Base-by-base conservation (phyloP, 345 rosid species). In the Orychophragmus violaceus region DNA sequence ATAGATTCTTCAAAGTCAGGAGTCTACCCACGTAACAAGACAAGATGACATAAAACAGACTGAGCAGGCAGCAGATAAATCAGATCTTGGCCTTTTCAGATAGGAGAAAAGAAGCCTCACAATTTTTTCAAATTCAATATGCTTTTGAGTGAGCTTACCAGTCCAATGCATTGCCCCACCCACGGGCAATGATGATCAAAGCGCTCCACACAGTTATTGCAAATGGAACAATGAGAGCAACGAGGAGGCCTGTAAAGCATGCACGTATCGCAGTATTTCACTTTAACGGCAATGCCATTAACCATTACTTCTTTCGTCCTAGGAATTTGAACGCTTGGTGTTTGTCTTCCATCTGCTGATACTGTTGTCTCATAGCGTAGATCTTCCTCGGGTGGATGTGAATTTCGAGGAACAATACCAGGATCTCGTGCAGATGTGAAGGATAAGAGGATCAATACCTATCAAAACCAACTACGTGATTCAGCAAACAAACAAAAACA, bases 111-210 rank as follows among this genome's bases (percentile, higher is more conserved):
- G 14, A 53, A 53, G 53, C 36, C 25, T 24, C 48, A 11, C 36
- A 60, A 6, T 6, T 18, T 51, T 64, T 23, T 16, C 0, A 12
- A 50, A 14, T 19, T 1, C 6, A 13, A 66, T 42, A 42, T 56
- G 46, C 2, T 45, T 56, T 45, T 42, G 32, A 32, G 66, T 58
- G 44, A 81, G 72, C 82, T 69, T 84, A 93, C 98, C 92, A 85
- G 46, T 73, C 99, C 99, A 76, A 94, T 83, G 81, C 99, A 94
- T 70, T 94, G 99, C 45, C 99, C 99, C 58, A 94, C 97, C 99
- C 99, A 94, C 14, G 97, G 97, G 75, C 99, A 94, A 74, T 94
- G 97, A 71, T 94, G 99, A 80, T 94, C 99, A 77, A 94, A 94
- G 36, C 99, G 88, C 79, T 90, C 97, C 32, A 94, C 97, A 25